Percentiles rank a stretch among this genome's conserved stretches.
These are phyloP conservation scores for Penicillium sp. DNA, from an alignment of 2,329 filamentous ascomycete species.

Conservation along the genomic window DNA sequence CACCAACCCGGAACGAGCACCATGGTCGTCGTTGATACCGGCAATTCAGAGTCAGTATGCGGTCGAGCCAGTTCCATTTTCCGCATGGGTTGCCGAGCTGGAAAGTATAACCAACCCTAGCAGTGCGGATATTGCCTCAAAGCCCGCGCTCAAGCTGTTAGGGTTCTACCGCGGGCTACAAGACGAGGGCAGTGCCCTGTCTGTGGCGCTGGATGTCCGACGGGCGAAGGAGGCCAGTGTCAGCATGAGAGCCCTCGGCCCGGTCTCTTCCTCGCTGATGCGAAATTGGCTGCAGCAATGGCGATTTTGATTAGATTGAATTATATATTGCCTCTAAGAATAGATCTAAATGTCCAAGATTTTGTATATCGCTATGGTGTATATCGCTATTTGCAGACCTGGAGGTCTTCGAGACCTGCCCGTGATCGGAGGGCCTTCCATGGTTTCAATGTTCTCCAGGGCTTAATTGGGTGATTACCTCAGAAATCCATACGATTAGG, in stretches of 20 bases:
- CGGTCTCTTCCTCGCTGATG: constrained; percentile 49
- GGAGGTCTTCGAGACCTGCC: not conserved
- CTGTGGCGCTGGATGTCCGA: constrained; percentile 46
- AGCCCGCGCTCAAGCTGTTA: constrained; percentile 55
- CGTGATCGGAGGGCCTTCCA: not conserved
- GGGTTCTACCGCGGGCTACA: constrained; percentile 49
- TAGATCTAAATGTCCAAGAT: not conserved
- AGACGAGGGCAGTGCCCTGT: constrained; percentile 22
- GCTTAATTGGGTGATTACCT: not conserved
- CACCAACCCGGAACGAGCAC: constrained; percentile 47
- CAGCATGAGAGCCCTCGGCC: constrained; percentile 46
- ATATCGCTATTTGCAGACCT: too few relatives aligned
- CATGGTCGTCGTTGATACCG: constrained; percentile 46
- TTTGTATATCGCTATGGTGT: not conserved
- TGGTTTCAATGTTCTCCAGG: not conserved
- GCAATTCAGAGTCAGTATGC: constrained; percentile 48
- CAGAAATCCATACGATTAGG: not conserved
- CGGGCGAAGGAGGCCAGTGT: constrained; percentile 44
- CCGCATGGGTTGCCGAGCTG: constrained; percentile 50
- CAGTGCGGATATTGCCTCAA: constrained; percentile 43
- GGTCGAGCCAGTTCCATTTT: constrained; percentile 43
- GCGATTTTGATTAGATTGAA: constrained; percentile 13
- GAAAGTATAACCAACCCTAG: constrained; percentile 43
- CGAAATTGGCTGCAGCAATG: constrained; percentile 38
- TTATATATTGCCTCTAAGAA: not conserved